Base-by-base conservation (phyloP, 2,329 filamentous ascomycete species). In the Ascochyta clinopodiicola region DNA sequence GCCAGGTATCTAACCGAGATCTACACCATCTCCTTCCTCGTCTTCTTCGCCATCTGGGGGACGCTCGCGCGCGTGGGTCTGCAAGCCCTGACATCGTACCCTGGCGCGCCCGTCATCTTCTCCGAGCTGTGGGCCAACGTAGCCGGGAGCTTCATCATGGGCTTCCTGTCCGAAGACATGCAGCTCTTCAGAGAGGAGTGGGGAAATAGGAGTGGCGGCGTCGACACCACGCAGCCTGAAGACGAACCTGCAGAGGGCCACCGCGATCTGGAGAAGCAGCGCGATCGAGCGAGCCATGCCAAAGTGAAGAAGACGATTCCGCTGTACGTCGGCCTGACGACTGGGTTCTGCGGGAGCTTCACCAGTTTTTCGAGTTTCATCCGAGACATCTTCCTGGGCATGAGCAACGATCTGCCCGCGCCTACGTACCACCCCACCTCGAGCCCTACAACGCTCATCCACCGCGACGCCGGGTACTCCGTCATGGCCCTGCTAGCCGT, bases 341-440 rank as follows among this genome's bases (percentile, higher is more conserved):
- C 90, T 0, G 94, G 90, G 10, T 95, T 95, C 74, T 96, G 92
- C 68, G 91, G 94, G 59, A 93, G 90, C 62, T 91, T 95, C 68
- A 97, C 93, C 0, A 93, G 89, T 9, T 96, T 96, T 75, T 96
- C 92, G 0, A 87, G 88, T 19, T 96, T 96, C 71, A 87, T 93
- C 42, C 84, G 90, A 6, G 93, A 96, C 66, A 77, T 83, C 13
- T 96, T 96, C 71, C 82, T 96, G 21, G 88, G 91, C 0, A 77
- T 96, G 17, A 88, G 90, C 4, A 95, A 96, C 70, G 83, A 89
- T 60, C 77, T 96, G 10, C 80, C 84, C 0, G 78, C 81, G 1
- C 83, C 85, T 0, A 76, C 80, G 64, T 68, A 74, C 48, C 72
- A 81, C 61, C 45, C 62, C 1, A 54, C 64, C 0, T 57, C 76